Evolutionary conservation across 1,284 basidiomycete species (phyloP).

Genomic region (Apiotrichum akiyoshidainum): DNA sequence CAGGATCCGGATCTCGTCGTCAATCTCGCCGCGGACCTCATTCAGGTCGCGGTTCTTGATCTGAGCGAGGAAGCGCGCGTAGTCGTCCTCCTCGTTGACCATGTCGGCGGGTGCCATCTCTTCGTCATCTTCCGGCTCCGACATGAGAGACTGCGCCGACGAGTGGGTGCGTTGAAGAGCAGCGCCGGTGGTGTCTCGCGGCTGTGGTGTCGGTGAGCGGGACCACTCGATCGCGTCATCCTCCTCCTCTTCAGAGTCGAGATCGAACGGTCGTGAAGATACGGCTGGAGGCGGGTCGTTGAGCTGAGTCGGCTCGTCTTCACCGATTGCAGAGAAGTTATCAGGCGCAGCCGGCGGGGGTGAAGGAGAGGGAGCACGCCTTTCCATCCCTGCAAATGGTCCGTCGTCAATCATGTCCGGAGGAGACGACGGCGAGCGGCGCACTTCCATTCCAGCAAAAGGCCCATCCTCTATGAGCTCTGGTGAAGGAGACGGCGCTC

Average conservation of each 20-base stretch:
- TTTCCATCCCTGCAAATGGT: conserved; percentile 7
- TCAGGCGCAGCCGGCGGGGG: not conserved
- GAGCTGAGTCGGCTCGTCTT: not conserved
- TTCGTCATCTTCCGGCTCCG: conserved; percentile 47
- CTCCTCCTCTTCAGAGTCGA: conserved; percentile 27
- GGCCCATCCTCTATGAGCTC: not conserved
- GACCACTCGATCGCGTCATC: conserved; percentile 46
- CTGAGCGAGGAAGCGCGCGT: conserved; percentile 83
- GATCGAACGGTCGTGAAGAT: not conserved
- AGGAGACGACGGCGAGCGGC: not conserved
- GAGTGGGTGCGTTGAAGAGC: not conserved
- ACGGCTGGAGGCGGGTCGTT: too few relatives aligned
- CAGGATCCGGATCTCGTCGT: conserved; percentile 80
- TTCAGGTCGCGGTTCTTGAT: conserved; percentile 79
- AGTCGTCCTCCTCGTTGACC: conserved; percentile 81
- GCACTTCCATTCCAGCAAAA: not conserved
- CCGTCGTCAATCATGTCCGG: not conserved
- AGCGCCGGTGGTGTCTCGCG: conserved; percentile 1
- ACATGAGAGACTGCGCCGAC: not conserved
- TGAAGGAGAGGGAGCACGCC: conserved; percentile 6
- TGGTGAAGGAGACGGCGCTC: conserved; percentile 2
- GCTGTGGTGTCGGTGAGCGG: conserved; percentile 39
- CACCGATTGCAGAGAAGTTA: not conserved
- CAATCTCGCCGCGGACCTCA: conserved; percentile 79
- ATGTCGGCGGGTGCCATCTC: conserved; percentile 65